Base-by-base conservation (phyloP, 176 grass and related monocot genomes). In the Alopecurus myosuroides region DNA sequence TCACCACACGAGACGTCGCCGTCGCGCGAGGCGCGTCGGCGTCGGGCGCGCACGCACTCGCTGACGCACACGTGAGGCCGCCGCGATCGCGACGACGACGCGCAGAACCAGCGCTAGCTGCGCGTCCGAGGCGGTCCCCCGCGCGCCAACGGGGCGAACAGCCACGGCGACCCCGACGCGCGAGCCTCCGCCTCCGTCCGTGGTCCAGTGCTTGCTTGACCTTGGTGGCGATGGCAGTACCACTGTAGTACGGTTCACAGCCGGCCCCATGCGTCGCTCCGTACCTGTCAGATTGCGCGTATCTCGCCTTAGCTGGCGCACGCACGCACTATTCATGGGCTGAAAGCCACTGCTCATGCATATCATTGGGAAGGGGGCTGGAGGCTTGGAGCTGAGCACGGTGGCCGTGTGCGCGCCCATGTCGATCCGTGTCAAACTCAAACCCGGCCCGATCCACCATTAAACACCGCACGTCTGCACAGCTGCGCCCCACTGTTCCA, bases 21-120 rank as follows among this genome's bases (percentile, higher is more conserved):
- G 19, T 79, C 56, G 12, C 52, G 23, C 39, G 41, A 3, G 67
- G 11, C 28, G 1, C 69, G 72, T 82, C 86, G 72, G 29, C 80
- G 80, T 88, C 80, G 14, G 49, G 11, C 74, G 53, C 86, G 64
- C 88, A 76, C 82, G 82, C 82, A 79, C 76, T 52, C 40, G 62
- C 73, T 83, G 67, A 83, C 81, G 76, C 76, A 65, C 81, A n/a
- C n/a, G 86, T 72, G 80, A 61, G 42, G n/a, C 76, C 75, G 23
- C 10, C 20, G 36, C 15, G 39, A 25, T 44, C 25, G 60, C 60
- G 3, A 7, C 4, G 13, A 63, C 29, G 58, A 37, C 51, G 60
- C 29, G 50, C 74, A 33, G 60, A 48, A 60, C 48, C 74, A 29
- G 39, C 77, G 39, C 61, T n/a, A n/a, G n/a, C n/a, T n/a, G n/a